Evolutionary conservation across 2,329 filamentous ascomycete species (phyloP).

Genomic region (Beauveria sp.): DNA sequence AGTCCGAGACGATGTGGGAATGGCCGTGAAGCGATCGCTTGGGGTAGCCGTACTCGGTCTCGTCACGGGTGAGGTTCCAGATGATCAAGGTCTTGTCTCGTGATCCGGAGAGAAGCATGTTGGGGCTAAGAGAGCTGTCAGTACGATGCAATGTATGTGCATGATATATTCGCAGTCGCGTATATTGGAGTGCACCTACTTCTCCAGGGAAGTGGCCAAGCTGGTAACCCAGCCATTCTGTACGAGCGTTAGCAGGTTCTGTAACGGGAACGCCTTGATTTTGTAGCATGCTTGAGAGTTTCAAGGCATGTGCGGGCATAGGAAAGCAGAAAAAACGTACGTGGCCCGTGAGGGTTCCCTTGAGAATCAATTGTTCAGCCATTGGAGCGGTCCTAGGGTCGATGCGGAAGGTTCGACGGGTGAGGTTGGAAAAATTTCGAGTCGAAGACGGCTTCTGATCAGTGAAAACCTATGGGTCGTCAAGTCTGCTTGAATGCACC

Average conservation of each 20-base stretch:
- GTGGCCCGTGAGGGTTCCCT: constrained; percentile 97
- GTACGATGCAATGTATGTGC: neutral
- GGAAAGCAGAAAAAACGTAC: constrained; percentile 39
- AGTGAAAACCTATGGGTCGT: constrained; percentile 11
- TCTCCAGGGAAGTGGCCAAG: constrained; percentile 97
- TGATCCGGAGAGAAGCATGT: constrained; percentile 97
- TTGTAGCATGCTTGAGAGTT: neutral
- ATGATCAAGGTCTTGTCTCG: constrained; percentile 99
- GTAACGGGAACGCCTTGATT: neutral
- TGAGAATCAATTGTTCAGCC: constrained; percentile 92
- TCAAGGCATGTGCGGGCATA: constrained; percentile 19
- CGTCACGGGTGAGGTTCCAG: constrained; percentile 99
- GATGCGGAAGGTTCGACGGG: constrained; percentile 28
- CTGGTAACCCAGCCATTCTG: constrained; percentile 97
- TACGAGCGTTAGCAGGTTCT: constrained; percentile 16
- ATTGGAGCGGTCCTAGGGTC: constrained; percentile 49
- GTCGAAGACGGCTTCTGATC: constrained; percentile 8
- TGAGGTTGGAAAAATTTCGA: constrained; percentile 30
- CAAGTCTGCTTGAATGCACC: constrained; percentile 9
- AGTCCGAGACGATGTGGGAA: constrained; percentile 99
- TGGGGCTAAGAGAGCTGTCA: constrained; percentile 56
- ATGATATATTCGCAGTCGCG: neutral
- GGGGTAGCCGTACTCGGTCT: constrained; percentile 96
- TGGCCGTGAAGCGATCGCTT: constrained; percentile 98
- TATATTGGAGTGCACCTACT: constrained; percentile 50